These are phyloP conservation scores for Daldinia concentrica DNA, from an alignment of 495 filamentous ascomycete genomes.

Conservation along the genomic window DNA sequence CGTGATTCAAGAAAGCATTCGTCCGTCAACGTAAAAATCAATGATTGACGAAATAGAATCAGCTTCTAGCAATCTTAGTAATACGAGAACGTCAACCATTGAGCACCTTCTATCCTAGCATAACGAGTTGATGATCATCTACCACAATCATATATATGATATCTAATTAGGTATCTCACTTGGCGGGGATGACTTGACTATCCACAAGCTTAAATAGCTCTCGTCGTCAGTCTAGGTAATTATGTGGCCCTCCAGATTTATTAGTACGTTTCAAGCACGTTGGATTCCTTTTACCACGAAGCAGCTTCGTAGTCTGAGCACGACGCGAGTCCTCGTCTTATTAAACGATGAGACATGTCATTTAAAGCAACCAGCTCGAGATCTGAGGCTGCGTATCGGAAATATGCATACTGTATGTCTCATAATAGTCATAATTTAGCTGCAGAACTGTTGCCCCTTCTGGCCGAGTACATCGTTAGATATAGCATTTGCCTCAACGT, in stretches of 20 bases:
- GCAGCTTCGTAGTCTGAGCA: conserved; percentile 24
- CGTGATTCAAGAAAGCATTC: conserved; percentile 29
- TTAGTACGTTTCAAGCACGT: conserved; percentile 30
- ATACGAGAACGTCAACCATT: conserved; percentile 24
- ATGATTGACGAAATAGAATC: conserved; percentile 13
- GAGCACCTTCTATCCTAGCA: conserved; percentile 2
- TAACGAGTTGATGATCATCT: conserved; percentile 14
- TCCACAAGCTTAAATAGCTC: conserved; percentile 10
- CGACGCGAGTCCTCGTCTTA: conserved; percentile 34
- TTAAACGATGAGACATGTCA: conserved; percentile 42
- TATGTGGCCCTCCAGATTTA: conserved; percentile 12
- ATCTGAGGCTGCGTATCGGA: conserved; percentile 43
- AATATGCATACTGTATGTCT: conserved; percentile 45
- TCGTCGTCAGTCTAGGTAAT: conserved; percentile 8
- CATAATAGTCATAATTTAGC: conserved; percentile 27
- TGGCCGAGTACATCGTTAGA: conserved; percentile 30
- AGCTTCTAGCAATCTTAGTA: conserved; percentile 11
- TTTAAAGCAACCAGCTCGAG: conserved; percentile 33
- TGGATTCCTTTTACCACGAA: conserved; percentile 16
- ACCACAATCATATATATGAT: background rate
- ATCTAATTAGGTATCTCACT: conserved; percentile 17
- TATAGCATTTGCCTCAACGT: conserved; percentile 18
- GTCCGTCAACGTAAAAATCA: conserved; percentile 30
- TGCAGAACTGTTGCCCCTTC: conserved; percentile 34
- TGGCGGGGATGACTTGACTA: background rate